Percentiles rank a stretch among this genome's conserved stretches.
phyloP scores from a whole-genome alignment of 208 protist genomes.

The Trypanosoma caninum region DNA sequence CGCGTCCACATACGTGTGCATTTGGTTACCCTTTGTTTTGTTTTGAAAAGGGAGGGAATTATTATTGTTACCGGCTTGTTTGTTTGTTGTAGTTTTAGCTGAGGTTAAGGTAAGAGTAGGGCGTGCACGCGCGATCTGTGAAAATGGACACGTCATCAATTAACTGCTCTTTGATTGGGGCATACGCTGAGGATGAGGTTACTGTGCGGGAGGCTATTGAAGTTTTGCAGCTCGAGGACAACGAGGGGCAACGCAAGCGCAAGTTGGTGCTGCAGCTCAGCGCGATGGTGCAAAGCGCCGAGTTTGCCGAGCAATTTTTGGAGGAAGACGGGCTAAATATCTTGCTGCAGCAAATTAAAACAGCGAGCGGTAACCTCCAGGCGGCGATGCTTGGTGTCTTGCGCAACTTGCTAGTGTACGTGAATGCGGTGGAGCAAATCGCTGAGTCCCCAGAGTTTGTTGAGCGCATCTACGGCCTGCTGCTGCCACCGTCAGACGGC shows the following conservation, averaged over 20 bases:
- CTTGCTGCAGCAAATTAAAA: constrained; percentile 22
- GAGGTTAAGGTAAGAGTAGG: too few relatives aligned
- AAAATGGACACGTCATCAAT: too few relatives aligned
- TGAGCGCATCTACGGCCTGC: constrained; percentile 31
- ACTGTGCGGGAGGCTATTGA: constrained; percentile 25
- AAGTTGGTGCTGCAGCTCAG: constrained; percentile 29
- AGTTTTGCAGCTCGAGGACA: constrained; percentile 19
- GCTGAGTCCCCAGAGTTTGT: constrained; percentile 29
- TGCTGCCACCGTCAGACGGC: constrained; percentile 21
- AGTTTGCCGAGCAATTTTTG: constrained; percentile 41
- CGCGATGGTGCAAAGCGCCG: constrained; percentile 13
- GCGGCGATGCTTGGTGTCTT: constrained; percentile 26
- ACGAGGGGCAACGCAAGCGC: constrained; percentile 23
- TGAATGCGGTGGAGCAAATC: constrained; percentile 40
- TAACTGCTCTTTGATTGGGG: not conserved
- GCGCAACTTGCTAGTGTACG: constrained; percentile 30
- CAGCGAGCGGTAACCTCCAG: constrained; percentile 24
- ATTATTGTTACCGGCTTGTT: too few relatives aligned
- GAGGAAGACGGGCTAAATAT: constrained; percentile 30
- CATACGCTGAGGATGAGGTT: not conserved
- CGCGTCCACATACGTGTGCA: too few relatives aligned
- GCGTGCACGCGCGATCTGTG: too few relatives aligned
- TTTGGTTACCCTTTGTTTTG: too few relatives aligned
- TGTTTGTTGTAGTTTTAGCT: too few relatives aligned
- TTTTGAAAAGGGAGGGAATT: too few relatives aligned